Evolutionary conservation across 306 rosid genomes (phyloP), one percentile per base, ranked within the genome.

Genomic region (Quercus variabilis): DNA sequence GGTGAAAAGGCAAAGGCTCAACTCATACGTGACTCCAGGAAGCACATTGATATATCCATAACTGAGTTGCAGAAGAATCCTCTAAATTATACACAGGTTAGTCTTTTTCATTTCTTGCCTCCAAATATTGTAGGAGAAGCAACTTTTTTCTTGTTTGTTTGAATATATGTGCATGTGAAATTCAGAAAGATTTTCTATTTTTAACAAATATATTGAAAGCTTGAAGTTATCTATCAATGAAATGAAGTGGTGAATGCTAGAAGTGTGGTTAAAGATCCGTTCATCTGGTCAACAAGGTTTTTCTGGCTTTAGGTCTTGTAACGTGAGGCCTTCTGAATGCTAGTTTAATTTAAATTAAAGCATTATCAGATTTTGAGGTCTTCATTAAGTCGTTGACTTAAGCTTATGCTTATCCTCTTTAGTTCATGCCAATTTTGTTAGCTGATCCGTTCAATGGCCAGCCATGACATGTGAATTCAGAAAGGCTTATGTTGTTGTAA

Each of bases 1-100:
- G 99, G 98, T 67, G 99, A 95, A 86, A 95, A 95, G 80, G 99
- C 98, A 20, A 95, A 93, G 86, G 99, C 92, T 65, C 99, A 95
- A 69, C 62, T 95, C 85, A 4, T 89, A 4, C 98, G 99, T 82
- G 99, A 95, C 87, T 95, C 97, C 21, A 93, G 84, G 93, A 85
- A 93, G 58, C 49, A 91, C 76, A 93, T 95, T 76, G 85, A 17
- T 75, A 58, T 95, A 58, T 51, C 6, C 81, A 58, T 95, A 38
- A 87, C 97, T 74, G 99, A 90, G 84, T 69, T 95, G 91, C 99
- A 95, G 89, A 95, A 93, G 83, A 89, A 93, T 81, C 97, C 98
- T 57, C 74, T 95, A 86, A 95, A 90, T 65, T 95, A 91, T 71
- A 86, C 97, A 35, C 98, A 91, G 95, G 99, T 91, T 80, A 26